Evolutionary conservation across 1,284 basidiomycete genomes (phyloP), one percentile per base, ranked within the genome.

Genomic region (Entoloma clypeatum): DNA sequence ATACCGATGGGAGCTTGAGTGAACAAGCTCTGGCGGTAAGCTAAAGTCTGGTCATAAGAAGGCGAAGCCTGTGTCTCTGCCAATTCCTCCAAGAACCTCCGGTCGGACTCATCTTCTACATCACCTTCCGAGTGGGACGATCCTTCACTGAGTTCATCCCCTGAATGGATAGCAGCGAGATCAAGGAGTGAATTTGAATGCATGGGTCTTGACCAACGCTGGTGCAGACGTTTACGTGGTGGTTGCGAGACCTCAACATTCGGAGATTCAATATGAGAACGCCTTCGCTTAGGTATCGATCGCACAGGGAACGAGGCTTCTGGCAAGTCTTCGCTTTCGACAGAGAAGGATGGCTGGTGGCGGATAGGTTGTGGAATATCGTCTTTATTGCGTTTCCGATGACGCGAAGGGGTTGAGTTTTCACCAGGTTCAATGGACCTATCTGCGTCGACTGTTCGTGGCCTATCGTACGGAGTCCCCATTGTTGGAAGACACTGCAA

Each of bases 81-180:
- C 7, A 76, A 64, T 39, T 83, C 76, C 42, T 78, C 72, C 11
- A 90, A 64, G 59, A 90, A 91, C 47, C 63, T 67, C 25, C 74
- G 67, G 56, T 92, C 89, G 38, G 75, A 76, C 52, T 86, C 85
- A 51, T 70, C 77, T 55, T 82, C 84, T 14, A 69, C 60, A 9
- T 78, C 77, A 19, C 77, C 72, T 45, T 81, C 74, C 28, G 66
- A 68, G 43, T 74, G 68, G 2, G 78, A 81, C 0, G 64, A 68
- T 40, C 86, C 78, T 47, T 68, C 73, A 51, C 79, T 83, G 43
- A 72, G 71, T 54, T 91, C 89, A 48, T 88, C 86, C 16, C 88
- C 90, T 11, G 86, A 89, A 54, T 91, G 86, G 18, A 65, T 66
- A 1, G 89, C 86, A 62, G 80, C 84, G 38, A 74, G 68, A 51